Conservation (phyloP, 2,329 filamentous ascomycete species). For the Hortaea werneckii region DNA sequence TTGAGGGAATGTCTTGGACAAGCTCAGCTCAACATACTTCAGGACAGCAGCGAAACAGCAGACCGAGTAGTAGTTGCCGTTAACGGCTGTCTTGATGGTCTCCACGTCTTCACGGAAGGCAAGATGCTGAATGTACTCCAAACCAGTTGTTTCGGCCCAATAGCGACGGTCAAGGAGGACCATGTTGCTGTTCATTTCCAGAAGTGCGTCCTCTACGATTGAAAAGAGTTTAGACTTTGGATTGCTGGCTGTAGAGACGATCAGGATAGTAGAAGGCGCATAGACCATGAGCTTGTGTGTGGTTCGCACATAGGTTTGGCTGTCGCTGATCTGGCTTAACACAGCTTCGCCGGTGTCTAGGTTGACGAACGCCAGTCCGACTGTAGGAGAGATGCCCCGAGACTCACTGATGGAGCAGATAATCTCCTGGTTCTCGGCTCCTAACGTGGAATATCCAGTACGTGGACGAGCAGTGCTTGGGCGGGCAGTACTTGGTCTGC, state of each 20-base stretch:
- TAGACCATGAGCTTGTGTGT: conserved; percentile 78
- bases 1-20: conserved; percentile 58
- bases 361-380: conserved; percentile 75
- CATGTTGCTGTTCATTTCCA: conserved; percentile 47
- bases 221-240: conserved; percentile 63
- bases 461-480: conserved; percentile 40
- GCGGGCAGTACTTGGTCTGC: conserved; percentile 19
- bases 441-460: conserved; percentile 49
- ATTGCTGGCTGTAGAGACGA: conserved; percentile 62
- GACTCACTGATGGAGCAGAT: conserved; percentile 85
- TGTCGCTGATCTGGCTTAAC: conserved; percentile 85
- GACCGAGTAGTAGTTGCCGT: conserved; percentile 77
- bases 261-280: conserved; percentile 67
- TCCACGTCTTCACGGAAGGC: conserved; percentile 73
- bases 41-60: conserved; percentile 82
- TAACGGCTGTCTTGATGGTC: conserved; percentile 65
- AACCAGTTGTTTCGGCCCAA: conserved; percentile 70
- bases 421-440: conserved; percentile 54
- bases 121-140: conserved; percentile 69
- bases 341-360: conserved; percentile 73
- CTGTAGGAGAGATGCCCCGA: conserved; percentile 71
- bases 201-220: conserved; percentile 62
- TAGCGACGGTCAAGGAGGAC: conserved; percentile 62
- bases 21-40: conserved; percentile 65
- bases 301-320: conserved; percentile 80